phyloP scores from a whole-genome alignment of 2,329 filamentous ascomycete species.

The Colletotrichum chlorophyti region DNA sequence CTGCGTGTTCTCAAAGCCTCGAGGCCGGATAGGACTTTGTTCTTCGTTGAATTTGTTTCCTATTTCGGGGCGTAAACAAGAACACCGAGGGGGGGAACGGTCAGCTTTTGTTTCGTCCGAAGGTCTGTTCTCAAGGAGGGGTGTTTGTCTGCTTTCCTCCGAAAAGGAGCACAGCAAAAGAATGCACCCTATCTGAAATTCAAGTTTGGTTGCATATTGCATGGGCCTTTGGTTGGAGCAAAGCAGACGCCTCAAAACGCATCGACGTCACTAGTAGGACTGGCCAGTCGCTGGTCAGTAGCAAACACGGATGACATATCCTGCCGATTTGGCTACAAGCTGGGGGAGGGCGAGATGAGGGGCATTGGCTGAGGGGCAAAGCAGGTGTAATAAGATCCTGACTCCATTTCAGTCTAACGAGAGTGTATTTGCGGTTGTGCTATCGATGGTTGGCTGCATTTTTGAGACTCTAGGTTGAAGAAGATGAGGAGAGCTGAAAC shows the following conservation, averaged over 20 bases:
- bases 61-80: not conserved
- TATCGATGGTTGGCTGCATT: not conserved
- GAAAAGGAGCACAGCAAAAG: not conserved
- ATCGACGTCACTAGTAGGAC: conserved; percentile 16
- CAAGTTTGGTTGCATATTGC: conserved; percentile 5
- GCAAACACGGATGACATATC: conserved; percentile 4
- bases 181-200: conserved; percentile 9
- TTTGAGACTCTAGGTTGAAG: conserved; percentile 2
- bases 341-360: too few relatives aligned
- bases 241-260: too few relatives aligned
- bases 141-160: not conserved
- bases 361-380: too few relatives aligned
- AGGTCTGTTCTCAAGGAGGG: conserved; percentile 9
- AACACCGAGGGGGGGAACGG: not conserved
- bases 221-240: not conserved
- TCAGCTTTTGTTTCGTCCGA: conserved; percentile 25
- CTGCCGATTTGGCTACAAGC: too few relatives aligned
- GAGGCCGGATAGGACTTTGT: conserved; percentile 4
- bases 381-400: too few relatives aligned
- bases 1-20: not conserved
- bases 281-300: not conserved
- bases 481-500: conserved; percentile 12
- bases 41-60: not conserved
- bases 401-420: too few relatives aligned
- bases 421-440: not conserved